Evolutionary conservation across 805 yeast genomes (phyloP).

Genomic region (Debaryomyces hansenii): DNA sequence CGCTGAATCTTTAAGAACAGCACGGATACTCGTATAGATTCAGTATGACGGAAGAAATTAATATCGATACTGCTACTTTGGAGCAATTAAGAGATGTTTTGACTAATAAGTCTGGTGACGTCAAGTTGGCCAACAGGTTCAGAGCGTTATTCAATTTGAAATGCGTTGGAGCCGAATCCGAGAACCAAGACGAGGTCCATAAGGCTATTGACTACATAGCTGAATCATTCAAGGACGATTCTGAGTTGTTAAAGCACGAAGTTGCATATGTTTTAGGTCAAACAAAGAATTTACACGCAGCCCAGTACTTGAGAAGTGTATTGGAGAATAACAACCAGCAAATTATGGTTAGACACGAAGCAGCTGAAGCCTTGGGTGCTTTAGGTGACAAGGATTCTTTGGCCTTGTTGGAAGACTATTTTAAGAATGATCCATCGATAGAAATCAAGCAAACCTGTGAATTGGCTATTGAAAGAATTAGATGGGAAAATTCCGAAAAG

Average conservation of each 20-base stretch:
- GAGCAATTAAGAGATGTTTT: conserved; percentile 75
- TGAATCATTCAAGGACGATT: conserved; percentile 74
- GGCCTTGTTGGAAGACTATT: conserved; percentile 61
- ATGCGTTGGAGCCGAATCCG: conserved; percentile 76
- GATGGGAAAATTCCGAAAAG: conserved; percentile 79
- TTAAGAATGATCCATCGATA: conserved; percentile 69
- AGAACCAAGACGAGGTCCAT: conserved; percentile 52
- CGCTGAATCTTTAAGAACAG: background rate
- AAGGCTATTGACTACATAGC: conserved; percentile 80
- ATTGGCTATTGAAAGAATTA: conserved; percentile 90
- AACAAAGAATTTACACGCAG: conserved; percentile 79
- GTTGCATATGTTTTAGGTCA: conserved; percentile 97
- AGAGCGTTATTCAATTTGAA: conserved; percentile 92
- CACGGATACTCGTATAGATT: background rate
- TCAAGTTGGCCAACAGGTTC: conserved; percentile 81
- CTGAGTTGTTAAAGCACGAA: conserved; percentile 94
- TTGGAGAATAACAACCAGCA: conserved; percentile 68
- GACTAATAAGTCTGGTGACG: conserved; percentile 62
- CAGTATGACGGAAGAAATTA: conserved; percentile 32
- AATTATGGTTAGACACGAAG: conserved; percentile 98
- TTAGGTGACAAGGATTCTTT: conserved; percentile 79
- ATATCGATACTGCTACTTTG: conserved; percentile 44
- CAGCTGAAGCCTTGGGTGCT: conserved; percentile 98
- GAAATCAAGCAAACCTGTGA: conserved; percentile 98
- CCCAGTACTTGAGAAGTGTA: conserved; percentile 72